Evolutionary conservation across 371 early-diverging fungal species (phyloP).

Genomic region (Apophysomyces ossiformis): DNA sequence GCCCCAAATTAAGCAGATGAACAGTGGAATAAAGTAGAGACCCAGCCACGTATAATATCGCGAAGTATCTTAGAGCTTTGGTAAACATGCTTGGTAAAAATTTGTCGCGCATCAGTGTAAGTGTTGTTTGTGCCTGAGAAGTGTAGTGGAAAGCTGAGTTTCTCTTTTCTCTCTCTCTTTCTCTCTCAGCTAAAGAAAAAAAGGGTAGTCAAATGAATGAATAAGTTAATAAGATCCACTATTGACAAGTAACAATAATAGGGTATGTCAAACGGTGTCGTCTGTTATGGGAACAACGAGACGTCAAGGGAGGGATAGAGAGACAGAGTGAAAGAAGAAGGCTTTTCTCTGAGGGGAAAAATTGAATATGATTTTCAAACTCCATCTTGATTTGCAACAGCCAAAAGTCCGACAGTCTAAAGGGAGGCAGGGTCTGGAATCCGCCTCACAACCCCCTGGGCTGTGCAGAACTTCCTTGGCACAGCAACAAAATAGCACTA

Average conservation of each 20-base stretch:
- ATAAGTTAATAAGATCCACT: too few species aligned
- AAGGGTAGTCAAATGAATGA: too few species aligned
- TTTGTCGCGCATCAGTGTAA: conserved; percentile 21
- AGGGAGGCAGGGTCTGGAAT: conserved; percentile 9
- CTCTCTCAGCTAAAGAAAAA: too few species aligned
- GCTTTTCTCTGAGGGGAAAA: background rate
- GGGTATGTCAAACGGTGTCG: too few species aligned
- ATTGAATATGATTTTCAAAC: conserved; percentile 7
- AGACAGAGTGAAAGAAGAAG: background rate
- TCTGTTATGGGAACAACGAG: too few species aligned
- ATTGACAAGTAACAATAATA: too few species aligned
- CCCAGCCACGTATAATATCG: conserved; percentile 27
- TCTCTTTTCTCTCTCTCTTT: too few species aligned
- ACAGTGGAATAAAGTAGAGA: conserved; percentile 36
- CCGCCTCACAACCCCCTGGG: background rate
- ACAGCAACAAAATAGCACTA: background rate
- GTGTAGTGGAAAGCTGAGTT: too few species aligned
- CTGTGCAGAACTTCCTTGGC: background rate
- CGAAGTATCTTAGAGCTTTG: conserved; percentile 29
- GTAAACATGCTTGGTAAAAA: conserved; percentile 9
- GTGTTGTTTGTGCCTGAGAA: too few species aligned
- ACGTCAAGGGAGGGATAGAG: background rate
- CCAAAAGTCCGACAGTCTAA: conserved; percentile 5
- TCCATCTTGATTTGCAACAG: conserved; percentile 8
- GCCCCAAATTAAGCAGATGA: conserved; percentile 27